Conservation (phyloP, 805 yeast species). For the Tetrapisispora arboricola region DNA sequence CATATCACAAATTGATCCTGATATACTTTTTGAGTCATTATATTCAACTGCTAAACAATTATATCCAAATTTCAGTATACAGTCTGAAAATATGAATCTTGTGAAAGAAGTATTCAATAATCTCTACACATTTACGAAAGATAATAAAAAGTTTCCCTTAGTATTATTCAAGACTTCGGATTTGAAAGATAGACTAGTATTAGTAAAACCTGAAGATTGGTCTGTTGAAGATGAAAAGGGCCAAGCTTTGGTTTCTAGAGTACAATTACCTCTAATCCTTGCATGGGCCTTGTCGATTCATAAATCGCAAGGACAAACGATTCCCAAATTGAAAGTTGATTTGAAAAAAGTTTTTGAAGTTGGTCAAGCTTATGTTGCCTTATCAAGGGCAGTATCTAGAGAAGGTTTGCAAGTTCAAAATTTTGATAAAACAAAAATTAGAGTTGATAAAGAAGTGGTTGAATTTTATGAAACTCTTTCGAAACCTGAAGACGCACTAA, state of each 20-base stretch:
- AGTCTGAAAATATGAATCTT: slow-evolving; percentile 35
- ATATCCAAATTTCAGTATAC: slow-evolving; percentile 28
- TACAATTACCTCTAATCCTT: slow-evolving; percentile 75
- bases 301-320: slow-evolving; percentile 90
- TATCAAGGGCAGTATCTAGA: slow-evolving; percentile 79
- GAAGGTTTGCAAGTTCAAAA: slow-evolving; percentile 74
- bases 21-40: slow-evolving; percentile 41
- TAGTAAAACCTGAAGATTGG: slow-evolving; percentile 80
- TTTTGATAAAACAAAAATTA: slow-evolving; percentile 56
- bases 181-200: slow-evolving; percentile 57
- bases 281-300: slow-evolving; percentile 97
- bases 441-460: slow-evolving; percentile 62
- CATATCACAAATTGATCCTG: slow-evolving; percentile 15
- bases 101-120: slow-evolving; percentile 34
- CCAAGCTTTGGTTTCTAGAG: slow-evolving; percentile 55
- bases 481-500: slow-evolving; percentile 21
- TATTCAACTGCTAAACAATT: slow-evolving; percentile 19
- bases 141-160: slow-evolving; percentile 50
- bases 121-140: slow-evolving; percentile 33
- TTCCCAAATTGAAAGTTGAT: slow-evolving; percentile 69
- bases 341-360: slow-evolving; percentile 67
- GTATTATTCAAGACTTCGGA: slow-evolving; percentile 68
- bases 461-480: slow-evolving; percentile 51
- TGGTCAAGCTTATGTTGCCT: slow-evolving; percentile 94
- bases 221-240: slow-evolving; percentile 65